phyloP scores from a whole-genome alignment of 2,329 filamentous ascomycete species.

The Neurospora sp. region DNA sequence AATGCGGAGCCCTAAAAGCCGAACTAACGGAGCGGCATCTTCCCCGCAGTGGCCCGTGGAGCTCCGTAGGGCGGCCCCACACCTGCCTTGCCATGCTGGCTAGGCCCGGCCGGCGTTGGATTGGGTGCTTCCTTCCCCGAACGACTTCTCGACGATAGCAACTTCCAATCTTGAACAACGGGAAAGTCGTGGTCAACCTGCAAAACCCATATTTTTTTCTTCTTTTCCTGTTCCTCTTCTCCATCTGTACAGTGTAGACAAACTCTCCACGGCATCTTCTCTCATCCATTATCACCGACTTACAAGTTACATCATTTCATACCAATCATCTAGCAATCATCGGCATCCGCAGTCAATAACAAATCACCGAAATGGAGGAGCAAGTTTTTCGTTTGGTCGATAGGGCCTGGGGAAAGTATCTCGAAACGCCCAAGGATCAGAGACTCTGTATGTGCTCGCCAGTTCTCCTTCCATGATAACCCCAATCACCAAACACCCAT shows the following conservation, averaged over 20 bases:
- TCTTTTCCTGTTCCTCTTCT: not conserved
- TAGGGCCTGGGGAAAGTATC: constrained; percentile 59
- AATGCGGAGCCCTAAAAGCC: not conserved
- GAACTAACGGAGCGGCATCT: not conserved
- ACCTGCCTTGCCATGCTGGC: not conserved
- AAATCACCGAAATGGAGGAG: constrained; percentile 54
- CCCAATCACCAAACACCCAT: not conserved
- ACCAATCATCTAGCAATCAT: not conserved
- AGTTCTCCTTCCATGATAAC: no score
- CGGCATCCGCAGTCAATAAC: not conserved
- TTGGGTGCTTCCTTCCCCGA: not conserved
- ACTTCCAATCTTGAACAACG: not conserved
- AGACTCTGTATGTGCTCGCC: constrained; percentile 37
- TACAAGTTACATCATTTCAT: not conserved
- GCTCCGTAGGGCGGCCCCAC: not conserved
- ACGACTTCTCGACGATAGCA: not conserved
- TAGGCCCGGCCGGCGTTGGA: not conserved
- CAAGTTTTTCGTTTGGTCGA: constrained; percentile 59
- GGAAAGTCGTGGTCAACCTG: no score
- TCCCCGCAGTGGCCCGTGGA: not conserved
- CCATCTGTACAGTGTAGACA: not conserved
- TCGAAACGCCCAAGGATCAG: constrained; percentile 35
- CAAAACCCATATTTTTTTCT: not conserved
- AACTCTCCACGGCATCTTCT: not conserved
- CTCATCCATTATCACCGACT: not conserved